phyloP scores from a whole-genome alignment of 192 early-diverging fungal species.

The Jimgerdemannia flammicorona region DNA sequence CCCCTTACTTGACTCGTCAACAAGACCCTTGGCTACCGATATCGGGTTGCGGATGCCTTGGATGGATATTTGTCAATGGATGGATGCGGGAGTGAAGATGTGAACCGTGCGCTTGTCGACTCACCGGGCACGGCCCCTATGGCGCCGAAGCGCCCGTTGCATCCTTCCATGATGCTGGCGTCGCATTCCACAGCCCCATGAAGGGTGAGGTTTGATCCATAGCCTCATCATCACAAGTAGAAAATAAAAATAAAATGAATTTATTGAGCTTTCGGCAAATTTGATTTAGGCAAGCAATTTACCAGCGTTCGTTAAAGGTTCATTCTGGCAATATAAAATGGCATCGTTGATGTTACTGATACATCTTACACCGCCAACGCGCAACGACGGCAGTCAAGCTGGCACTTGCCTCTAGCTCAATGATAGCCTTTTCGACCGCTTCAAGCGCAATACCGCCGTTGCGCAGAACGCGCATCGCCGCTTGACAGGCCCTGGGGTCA shows the following conservation, averaged over 20 bases:
- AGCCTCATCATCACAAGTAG: background rate
- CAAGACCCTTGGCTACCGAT: constrained; percentile 40
- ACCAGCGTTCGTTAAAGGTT: background rate
- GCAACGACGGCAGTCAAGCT: background rate
- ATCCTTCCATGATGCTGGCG: constrained; percentile 72
- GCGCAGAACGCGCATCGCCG: background rate
- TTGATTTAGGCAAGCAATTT: background rate
- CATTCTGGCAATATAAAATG: background rate
- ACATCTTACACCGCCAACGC: background rate
- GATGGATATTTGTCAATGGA: background rate
- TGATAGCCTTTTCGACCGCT: background rate
- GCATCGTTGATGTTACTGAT: background rate
- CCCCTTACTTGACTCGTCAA: constrained; percentile 41
- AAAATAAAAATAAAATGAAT: background rate
- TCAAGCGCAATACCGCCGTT: background rate
- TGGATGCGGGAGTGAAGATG: background rate
- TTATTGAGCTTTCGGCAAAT: background rate
- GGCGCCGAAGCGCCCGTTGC: constrained; percentile 66
- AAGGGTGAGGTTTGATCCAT: constrained; percentile 78
- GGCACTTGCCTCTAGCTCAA: background rate
- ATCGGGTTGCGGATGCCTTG: constrained; percentile 68
- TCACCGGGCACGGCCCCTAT: constrained; percentile 66
- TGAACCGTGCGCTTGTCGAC: background rate
- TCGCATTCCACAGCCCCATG: constrained; percentile 81
- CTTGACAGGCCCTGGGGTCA: background rate